phyloP scores from a whole-genome alignment of 2,329 filamentous ascomycete genomes.

The Fusarium sp. region DNA sequence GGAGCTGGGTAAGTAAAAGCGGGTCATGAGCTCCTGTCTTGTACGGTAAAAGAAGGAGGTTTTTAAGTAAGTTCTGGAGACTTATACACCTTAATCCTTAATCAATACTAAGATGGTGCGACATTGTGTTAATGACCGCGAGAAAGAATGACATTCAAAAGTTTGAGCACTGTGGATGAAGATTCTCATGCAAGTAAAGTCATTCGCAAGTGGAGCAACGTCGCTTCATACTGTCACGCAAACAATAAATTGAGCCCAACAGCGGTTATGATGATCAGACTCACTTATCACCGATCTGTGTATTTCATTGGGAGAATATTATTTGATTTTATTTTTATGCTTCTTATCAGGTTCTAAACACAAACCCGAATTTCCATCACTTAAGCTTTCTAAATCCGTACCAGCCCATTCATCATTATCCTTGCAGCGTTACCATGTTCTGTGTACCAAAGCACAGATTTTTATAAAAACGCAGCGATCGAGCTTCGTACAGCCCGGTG shows the following conservation, averaged over 20 bases:
- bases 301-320: background rate
- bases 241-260: background rate
- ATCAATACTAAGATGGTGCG: background rate
- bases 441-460: slow-evolving; percentile 39
- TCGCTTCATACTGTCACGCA: background rate
- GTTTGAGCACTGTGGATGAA: background rate
- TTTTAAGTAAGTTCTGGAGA: background rate
- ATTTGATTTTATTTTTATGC: slow-evolving; percentile 23
- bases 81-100: too few relatives aligned
- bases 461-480: slow-evolving; percentile 34
- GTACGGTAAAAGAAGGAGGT: background rate
- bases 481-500: slow-evolving; percentile 28
- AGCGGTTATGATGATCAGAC: background rate
- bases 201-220: background rate
- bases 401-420: slow-evolving; percentile 41
- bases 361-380: slow-evolving; percentile 31
- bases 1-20: slow-evolving; percentile 8
- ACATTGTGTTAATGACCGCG: background rate
- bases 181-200: background rate
- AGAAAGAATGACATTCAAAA: background rate
- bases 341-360: slow-evolving; percentile 26
- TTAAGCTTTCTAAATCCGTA: slow-evolving; percentile 41
- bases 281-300: background rate
- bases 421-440: slow-evolving; percentile 37
- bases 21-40: slow-evolving; percentile 16